Evolutionary conservation across 352 stramenopile species (phyloP).

Genomic region (Phytopythium helicoides): DNA sequence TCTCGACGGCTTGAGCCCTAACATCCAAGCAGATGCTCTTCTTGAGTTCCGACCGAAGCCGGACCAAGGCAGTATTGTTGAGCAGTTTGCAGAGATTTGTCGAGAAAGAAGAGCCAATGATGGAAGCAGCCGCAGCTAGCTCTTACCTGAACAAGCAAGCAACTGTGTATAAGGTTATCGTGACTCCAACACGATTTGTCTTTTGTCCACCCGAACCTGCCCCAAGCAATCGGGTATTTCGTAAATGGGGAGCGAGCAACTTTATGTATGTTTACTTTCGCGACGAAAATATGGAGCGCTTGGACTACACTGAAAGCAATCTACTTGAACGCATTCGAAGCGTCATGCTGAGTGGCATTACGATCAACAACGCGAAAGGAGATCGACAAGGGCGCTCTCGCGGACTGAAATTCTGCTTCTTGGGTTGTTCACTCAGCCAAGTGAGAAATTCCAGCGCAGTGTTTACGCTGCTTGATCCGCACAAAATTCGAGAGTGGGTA

Average conservation of each 20-base stretch:
- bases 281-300: slow-evolving; percentile 71
- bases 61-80: slow-evolving; percentile 14
- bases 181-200: slow-evolving; percentile 65
- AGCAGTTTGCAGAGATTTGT: slow-evolving; percentile 40
- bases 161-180: slow-evolving; percentile 59
- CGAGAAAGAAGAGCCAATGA: slow-evolving; percentile 21
- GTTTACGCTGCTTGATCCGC: slow-evolving; percentile 62
- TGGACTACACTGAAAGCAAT: slow-evolving; percentile 45
- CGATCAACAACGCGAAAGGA: slow-evolving; percentile 23
- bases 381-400: slow-evolving; percentile 2
- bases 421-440: slow-evolving; percentile 75
- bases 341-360: slow-evolving; percentile 39
- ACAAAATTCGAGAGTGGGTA: slow-evolving; percentile 50
- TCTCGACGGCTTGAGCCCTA: slow-evolving; percentile 22
- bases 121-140: slow-evolving; percentile 23
- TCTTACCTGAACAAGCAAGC: slow-evolving; percentile 11
- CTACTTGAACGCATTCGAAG: slow-evolving; percentile 39
- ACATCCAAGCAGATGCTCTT: slow-evolving; percentile 45
- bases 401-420: slow-evolving; percentile 41
- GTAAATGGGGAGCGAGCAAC: slow-evolving; percentile 60
- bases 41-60: slow-evolving; percentile 30
- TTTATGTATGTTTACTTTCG: slow-evolving; percentile 86
- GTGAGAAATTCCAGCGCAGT: slow-evolving; percentile 68
- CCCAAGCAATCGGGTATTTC: slow-evolving; percentile 67
- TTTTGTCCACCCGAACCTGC: slow-evolving; percentile 51